phyloP scores from a whole-genome alignment of 2,329 filamentous ascomycete species.

The Pyricularia sp. region DNA sequence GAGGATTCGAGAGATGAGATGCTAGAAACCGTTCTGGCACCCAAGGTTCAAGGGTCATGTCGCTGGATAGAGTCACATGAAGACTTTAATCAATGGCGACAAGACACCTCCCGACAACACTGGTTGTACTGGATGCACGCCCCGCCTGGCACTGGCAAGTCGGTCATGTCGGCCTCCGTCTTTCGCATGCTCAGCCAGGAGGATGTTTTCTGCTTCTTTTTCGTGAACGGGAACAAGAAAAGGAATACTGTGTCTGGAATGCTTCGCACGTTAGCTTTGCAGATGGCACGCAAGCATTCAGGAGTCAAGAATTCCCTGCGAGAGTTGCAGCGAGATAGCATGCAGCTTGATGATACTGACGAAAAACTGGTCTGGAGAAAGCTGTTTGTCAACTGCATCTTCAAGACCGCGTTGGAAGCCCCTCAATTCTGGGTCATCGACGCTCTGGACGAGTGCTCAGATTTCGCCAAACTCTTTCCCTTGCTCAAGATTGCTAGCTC shows the following conservation, averaged over 20 bases:
- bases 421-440: constrained; percentile 21
- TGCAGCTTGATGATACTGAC: constrained; percentile 13
- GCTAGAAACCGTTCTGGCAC: constrained; percentile 5
- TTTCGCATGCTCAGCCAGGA: not conserved
- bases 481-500: not conserved
- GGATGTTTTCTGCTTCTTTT: constrained; percentile 1
- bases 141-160: constrained; percentile 2
- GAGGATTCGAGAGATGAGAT: not conserved
- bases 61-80: constrained; percentile 13
- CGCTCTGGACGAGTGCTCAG: constrained; percentile 19
- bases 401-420: constrained; percentile 10
- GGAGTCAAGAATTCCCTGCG: constrained; percentile 11
- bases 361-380: constrained; percentile 16
- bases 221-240: not conserved
- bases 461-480: constrained; percentile 1
- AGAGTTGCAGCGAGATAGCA: constrained; percentile 11
- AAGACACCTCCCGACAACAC: not conserved
- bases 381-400: constrained; percentile 16
- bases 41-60: constrained; percentile 13
- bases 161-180: not conserved
- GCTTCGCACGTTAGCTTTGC: constrained; percentile 21
- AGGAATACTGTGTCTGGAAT: not conserved
- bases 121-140: constrained; percentile 2
- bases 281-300: constrained; percentile 19
- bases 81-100: constrained; percentile 10